Evolutionary conservation across 352 stramenopile genomes (phyloP).

Genomic region (Phytophthora pisi): DNA sequence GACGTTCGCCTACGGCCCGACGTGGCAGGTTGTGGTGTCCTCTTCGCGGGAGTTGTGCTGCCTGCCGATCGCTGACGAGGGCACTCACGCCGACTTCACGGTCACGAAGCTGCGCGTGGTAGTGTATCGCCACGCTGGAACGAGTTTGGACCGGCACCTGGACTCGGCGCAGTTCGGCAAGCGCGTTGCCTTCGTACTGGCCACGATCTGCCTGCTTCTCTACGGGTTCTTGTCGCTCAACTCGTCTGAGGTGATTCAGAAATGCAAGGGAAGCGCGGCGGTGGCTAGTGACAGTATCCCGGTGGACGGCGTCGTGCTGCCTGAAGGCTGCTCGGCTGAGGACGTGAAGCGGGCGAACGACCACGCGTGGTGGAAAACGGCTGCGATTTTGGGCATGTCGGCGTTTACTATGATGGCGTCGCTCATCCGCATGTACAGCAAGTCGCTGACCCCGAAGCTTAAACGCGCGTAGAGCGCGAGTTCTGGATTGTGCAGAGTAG

Average conservation of each 20-base stretch:
- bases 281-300: slow-evolving; percentile 16
- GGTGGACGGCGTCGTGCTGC: slow-evolving; percentile 23
- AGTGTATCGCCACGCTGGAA: slow-evolving; percentile 69
- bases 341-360: slow-evolving; percentile 51
- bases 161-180: slow-evolving; percentile 70
- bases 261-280: slow-evolving; percentile 35
- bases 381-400: slow-evolving; percentile 56
- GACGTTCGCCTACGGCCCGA: slow-evolving; percentile 66
- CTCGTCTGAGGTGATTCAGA: slow-evolving; percentile 45
- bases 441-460: slow-evolving; percentile 62
- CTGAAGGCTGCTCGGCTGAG: slow-evolving; percentile 49
- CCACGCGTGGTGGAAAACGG: slow-evolving; percentile 59
- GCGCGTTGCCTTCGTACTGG: slow-evolving; percentile 59
- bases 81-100: slow-evolving; percentile 56
- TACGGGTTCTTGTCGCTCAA: slow-evolving; percentile 67
- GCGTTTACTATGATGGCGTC: slow-evolving; percentile 68
- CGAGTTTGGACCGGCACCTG: slow-evolving; percentile 53
- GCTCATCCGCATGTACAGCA: slow-evolving; percentile 67
- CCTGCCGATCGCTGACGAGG: slow-evolving; percentile 51
- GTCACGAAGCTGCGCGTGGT: slow-evolving; percentile 64
- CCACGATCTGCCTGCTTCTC: slow-evolving; percentile 63
- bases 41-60: slow-evolving; percentile 62
- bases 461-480: slow-evolving; percentile 54
- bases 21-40: slow-evolving; percentile 73
- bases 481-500: neutral